Base-by-base conservation (phyloP, 768 basidiomycete species). In the Hortiboletus flavorubellus region DNA sequence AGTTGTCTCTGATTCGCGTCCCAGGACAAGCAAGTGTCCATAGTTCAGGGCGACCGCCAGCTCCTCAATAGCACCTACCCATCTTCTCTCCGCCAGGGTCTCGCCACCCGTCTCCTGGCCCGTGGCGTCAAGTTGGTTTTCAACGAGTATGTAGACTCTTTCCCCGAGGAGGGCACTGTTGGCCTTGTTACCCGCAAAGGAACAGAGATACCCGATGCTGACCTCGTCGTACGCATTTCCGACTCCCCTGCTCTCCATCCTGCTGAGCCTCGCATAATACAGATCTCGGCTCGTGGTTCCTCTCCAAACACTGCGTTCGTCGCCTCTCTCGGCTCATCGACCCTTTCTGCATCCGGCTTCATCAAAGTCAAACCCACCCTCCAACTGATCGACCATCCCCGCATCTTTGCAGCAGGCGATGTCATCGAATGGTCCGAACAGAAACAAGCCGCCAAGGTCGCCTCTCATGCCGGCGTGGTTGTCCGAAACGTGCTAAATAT, bases 361-460 rank as follows among this genome's bases (percentile, higher is more conserved):
- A 78, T 87, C 51, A 80, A 79, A 55, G 77, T 89, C 12, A 64
- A 68, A 26, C 75, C 82, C 4, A 86, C 84, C 1, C 74, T 89
- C 39, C 85, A 87, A 60, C 67, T 89, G 3, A 62, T 59, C 8
- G 70, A 68, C 0, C 70, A 84, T 64, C 71, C 80, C 0, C 75
- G 75, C 54, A 79, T 89, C 14, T 88, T 85, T 53, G 89, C 87
- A 0, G 75, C 71, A 3, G 87, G 87, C 2, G 87, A 90, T 62
- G 76, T 84, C 54, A 78, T 84, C 56, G 82, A 85, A 38, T 83
- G 79, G 74, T 53, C 69, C 1, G 87, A 87, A 66, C 81, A 87
- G 67, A 87, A 87, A 60, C 84, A 80, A 45, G 70, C 69, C 0
- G 74, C 69, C 15, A 87, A 88, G 65, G 73, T 72, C 1, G 23